These are phyloP conservation scores for Termitomyces sp. DNA, from an alignment of 768 basidiomycete species.

Conservation along the genomic window DNA sequence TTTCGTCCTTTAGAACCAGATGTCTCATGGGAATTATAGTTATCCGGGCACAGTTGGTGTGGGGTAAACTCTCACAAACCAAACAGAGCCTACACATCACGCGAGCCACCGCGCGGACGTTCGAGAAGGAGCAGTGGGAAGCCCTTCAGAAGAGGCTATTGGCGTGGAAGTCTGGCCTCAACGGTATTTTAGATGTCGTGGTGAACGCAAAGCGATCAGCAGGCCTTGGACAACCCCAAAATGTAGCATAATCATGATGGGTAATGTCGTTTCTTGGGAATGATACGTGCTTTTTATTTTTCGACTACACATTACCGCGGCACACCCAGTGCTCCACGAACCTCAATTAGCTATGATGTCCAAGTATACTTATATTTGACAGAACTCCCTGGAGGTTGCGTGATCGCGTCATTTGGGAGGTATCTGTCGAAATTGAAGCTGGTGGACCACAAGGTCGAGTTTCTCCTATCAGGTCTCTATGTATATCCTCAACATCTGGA, in stretches of 20 bases:
- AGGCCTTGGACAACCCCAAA: slow-evolving; percentile 25
- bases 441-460: background rate
- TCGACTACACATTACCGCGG: no score
- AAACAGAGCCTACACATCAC: slow-evolving; percentile 69
- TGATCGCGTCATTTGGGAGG: background rate
- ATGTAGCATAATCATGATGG: slow-evolving; percentile 10
- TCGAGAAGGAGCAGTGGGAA: slow-evolving; percentile 79
- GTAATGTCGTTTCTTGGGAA: slow-evolving; percentile 3
- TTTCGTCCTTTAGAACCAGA: background rate
- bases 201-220: slow-evolving; percentile 48
- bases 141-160: slow-evolving; percentile 66
- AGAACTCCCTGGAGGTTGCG: background rate
- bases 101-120: slow-evolving; percentile 70
- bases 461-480: no score
- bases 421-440: background rate
- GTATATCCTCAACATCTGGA: background rate
- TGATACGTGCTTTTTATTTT: background rate
- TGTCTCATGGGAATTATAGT: slow-evolving; percentile 37
- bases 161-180: slow-evolving; percentile 75
- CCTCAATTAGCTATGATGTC: no score
- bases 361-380: no score
- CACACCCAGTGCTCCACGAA: no score
- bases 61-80: slow-evolving; percentile 82
- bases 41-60: slow-evolving; percentile 74
- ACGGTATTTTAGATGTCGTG: slow-evolving; percentile 68